These are phyloP conservation scores for Coccomyxa subellipsoidea DNA, from an alignment of 163 green algal genomes.

Conservation along the genomic window DNA sequence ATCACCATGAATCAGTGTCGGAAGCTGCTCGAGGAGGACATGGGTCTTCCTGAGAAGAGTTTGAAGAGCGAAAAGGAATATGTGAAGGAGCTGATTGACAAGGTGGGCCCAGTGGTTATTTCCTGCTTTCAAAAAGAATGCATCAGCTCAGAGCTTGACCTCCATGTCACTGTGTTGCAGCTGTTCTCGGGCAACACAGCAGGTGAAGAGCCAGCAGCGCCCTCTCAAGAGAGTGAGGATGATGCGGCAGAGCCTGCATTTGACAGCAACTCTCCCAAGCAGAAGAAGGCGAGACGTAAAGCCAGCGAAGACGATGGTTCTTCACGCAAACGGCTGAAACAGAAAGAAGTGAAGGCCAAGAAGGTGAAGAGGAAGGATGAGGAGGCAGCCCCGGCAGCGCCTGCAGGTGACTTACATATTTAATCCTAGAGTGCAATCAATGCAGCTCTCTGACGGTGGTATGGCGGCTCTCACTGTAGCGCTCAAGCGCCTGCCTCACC, in stretches of 20 bases:
- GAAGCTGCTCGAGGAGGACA: constrained; percentile 11
- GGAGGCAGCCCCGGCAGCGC: background rate
- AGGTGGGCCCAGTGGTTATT: background rate
- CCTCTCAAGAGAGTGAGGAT: background rate
- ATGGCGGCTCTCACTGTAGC: no score
- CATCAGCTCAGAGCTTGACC: background rate
- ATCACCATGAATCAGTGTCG: constrained; percentile 12
- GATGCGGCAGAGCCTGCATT: background rate
- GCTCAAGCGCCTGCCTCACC: no score
- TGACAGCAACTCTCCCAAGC: background rate
- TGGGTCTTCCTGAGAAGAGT: background rate
- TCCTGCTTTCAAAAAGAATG: background rate
- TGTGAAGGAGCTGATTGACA: background rate
- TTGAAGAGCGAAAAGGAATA: background rate
- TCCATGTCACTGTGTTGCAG: background rate
- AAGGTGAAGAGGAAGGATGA: background rate
- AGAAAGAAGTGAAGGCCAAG: background rate
- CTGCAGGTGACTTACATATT: background rate
- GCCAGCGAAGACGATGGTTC: background rate
- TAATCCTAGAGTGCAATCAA: no score
- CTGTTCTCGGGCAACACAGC: background rate
- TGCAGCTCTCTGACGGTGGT: no score
- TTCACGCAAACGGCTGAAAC: background rate
- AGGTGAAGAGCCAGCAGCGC: background rate
- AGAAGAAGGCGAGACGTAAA: background rate